A percentile compares a stretch with the other conserved stretches of the same genome.
Evolutionary conservation across 176 grass and related monocot genomes (phyloP).

Genomic region (Dactylis glomerata): DNA sequence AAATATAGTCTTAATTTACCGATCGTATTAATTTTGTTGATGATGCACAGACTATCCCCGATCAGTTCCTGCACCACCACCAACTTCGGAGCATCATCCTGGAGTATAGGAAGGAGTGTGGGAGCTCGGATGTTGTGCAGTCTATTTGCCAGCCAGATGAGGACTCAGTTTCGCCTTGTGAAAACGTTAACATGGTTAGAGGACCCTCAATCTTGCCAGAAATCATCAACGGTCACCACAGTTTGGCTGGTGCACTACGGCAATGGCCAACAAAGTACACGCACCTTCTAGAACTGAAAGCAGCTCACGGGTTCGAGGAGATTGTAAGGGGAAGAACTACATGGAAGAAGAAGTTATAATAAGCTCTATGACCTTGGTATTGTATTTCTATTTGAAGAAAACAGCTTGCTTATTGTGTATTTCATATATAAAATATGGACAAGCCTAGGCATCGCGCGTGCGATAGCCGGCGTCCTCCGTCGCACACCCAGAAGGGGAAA

Average conservation of each 20-base stretch:
- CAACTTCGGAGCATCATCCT: slow-evolving; percentile 44
- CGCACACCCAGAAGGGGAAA: too few relatives aligned
- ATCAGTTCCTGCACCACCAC: slow-evolving; percentile 41
- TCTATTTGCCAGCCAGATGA: slow-evolving; percentile 56
- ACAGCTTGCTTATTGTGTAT: not conserved
- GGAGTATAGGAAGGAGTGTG: slow-evolving; percentile 63
- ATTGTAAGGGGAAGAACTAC: slow-evolving; percentile 64
- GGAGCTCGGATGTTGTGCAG: slow-evolving; percentile 52
- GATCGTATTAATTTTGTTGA: not conserved
- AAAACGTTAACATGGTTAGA: slow-evolving; percentile 32
- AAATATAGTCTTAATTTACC: not conserved
- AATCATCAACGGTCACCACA: slow-evolving; percentile 40
- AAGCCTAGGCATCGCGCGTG: too few relatives aligned
- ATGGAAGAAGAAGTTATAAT: slow-evolving; percentile 48
- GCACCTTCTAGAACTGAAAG: slow-evolving; percentile 52
- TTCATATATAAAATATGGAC: too few relatives aligned
- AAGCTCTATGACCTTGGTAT: not conserved
- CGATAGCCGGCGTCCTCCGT: too few relatives aligned
- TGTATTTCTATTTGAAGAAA: not conserved
- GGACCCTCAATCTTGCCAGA: slow-evolving; percentile 37
- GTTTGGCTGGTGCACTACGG: slow-evolving; percentile 31
- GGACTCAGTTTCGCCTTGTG: slow-evolving; percentile 1
- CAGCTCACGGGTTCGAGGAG: slow-evolving; percentile 35
- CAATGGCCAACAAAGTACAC: slow-evolving; percentile 61
- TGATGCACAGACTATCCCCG: slow-evolving; percentile 43